Base-by-base conservation (phyloP, 441 rosid genomes). In the Aquilaria agallochum region DNA sequence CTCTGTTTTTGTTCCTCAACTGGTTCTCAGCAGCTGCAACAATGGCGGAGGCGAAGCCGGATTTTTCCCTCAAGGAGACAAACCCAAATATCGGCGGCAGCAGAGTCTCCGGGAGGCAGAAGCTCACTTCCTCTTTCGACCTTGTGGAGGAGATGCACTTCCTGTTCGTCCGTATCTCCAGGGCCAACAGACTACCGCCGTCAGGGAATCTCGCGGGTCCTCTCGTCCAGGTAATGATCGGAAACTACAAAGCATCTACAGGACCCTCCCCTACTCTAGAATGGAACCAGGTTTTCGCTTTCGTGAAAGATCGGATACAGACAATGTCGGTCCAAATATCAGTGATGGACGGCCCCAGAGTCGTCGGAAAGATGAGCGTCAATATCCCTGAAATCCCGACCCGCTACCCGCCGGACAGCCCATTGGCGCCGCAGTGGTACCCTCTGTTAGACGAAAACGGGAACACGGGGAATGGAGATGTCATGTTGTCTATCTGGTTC, bases 211-310 rank as follows among this genome's bases (percentile, higher is more conserved):
- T 36, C 42, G 7, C 42, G 5, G 42, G 42, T n/a, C 74, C 70
- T 45, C 51, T 44, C 48, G 70, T 71, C 46, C 63, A 71, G 57
- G 70, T 66, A 0, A 71, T 56, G 56, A 30, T 66, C 34, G 70
- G 70, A 42, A 71, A 71, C 56, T 71, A 71, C 32, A 46, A 56
- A 51, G 74, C 63, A 32, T 55, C 70, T 33, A 71, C 74, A 0
- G 64, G 60, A 50, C 9, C 13, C 55, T 64, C 58, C 10, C 62
- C 31, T 47, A 63, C 54, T 31, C 62, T 65, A 3, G 74, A 70
- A 31, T 70, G 73, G 73, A 65, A 70, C 60, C 70, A 71, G 45
- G 70, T 71, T 5, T 71, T 71, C 47, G 67, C 70, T 12, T 70
- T 70, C 32, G 13, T 56, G 2, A 65, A 65, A 65, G 59, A 60